Evolutionary conservation across 2,329 filamentous ascomycete species (phyloP), one percentile per base, ranked within the genome.

Genomic region (Thielaviopsis cerberus): DNA sequence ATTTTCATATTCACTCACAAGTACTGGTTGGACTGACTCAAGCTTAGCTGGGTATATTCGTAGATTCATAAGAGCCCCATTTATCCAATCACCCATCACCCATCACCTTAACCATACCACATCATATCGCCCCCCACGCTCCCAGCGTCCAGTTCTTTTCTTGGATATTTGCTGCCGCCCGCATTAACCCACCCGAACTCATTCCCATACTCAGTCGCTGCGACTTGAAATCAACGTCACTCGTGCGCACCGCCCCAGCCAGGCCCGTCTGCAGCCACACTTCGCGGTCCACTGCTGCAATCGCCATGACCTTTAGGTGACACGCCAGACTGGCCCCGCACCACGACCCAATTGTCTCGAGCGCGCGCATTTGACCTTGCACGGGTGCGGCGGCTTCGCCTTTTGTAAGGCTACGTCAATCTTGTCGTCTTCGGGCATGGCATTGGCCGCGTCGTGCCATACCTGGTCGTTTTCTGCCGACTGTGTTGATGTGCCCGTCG

Each of bases 271-370:
- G 80, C 52, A 82, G 67, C 76, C 86, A 91, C 34, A 79, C 72
- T 6, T 91, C 86, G 25, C 82, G 74, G 62, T 89, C 86, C 22
- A 90, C 73, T 27, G 82, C 78, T 1, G 83, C 82, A 56, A 87
- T 76, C 1, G 85, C 81, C 37, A 80, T 78, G 3, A 88, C 74
- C 59, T 83, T 83, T 60, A 89, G 72, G 63, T 83, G 80, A 2
- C 82, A 78, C 20, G 85, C 71, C 57, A 91, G 66, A 66, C 85
- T 88, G 2, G 81, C 86, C 11, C 86, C 86, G 22, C 79, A 77
- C 85, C 86, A 91, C 1, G 85, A 73, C 0, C 86, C 86, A 1
- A 90, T 69, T 0, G 82, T 82, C 61, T 86, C 81, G 1, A 88
- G 71, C 1, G 77, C 82, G 25, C 86, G 76, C 45, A 89, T 71